Conservation (phyloP, 2,329 filamentous ascomycete species). For the Pseudogymnoascus sp. region DNA sequence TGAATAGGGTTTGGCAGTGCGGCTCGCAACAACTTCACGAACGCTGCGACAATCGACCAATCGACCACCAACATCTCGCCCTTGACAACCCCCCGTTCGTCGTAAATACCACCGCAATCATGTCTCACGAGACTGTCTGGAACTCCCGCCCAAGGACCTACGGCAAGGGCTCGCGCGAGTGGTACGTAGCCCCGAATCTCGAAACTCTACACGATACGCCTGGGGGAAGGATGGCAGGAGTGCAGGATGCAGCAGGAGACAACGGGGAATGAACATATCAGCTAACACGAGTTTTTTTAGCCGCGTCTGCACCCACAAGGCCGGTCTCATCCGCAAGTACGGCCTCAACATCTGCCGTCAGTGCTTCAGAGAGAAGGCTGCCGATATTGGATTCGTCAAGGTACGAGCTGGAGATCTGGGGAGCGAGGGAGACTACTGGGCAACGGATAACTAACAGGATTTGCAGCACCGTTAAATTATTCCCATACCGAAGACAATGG, state of each 20-base stretch:
- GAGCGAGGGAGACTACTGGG: not conserved
- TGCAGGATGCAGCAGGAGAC: conserved; percentile 10
- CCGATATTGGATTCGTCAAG: conserved; percentile 70
- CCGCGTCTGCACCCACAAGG: conserved; percentile 87
- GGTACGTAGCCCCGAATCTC: conserved; percentile 54
- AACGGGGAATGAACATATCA: not conserved
- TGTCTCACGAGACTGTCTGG: conserved; percentile 96
- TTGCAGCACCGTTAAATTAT: conserved; percentile 16
- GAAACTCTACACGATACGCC: conserved; percentile 21
- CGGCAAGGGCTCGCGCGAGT: conserved; percentile 91
- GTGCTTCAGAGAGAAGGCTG: conserved; percentile 69
- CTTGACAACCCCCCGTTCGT: conserved; percentile 14
- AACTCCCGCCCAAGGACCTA: conserved; percentile 96
- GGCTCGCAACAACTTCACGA: conserved; percentile 12
- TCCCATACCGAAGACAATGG: conserved; percentile 11
- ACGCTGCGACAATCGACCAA: conserved; percentile 12
- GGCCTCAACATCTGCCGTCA: conserved; percentile 84
- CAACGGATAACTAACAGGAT: conserved; percentile 12
- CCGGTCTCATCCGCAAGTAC: conserved; percentile 99
- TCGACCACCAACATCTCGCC: conserved; percentile 12
- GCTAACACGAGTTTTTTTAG: conserved; percentile 37
- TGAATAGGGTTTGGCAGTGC: conserved; percentile 11
- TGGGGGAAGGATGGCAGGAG: conserved; percentile 22
- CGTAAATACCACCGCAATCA: conserved; percentile 41
- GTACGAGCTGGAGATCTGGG: conserved; percentile 33